Percentiles rank a stretch among this genome's conserved stretches.
These are phyloP conservation scores for Oryza glumipatula DNA, from an alignment of 176 grass and related monocot species.

Conservation along the genomic window DNA sequence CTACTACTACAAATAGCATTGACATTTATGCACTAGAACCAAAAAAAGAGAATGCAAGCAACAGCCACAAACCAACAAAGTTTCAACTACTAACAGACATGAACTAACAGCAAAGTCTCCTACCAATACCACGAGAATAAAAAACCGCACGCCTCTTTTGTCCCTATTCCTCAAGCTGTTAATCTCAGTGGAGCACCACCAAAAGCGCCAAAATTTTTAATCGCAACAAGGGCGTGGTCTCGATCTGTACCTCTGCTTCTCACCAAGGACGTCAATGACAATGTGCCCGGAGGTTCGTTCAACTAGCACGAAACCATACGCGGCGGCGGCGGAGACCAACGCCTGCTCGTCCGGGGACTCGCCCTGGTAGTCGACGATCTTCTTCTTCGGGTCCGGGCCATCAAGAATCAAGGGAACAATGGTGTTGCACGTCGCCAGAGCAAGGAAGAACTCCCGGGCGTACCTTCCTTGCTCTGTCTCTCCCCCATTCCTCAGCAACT, in stretches of 20 bases:
- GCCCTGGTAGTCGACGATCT: conserved; percentile 83
- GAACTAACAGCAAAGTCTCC: neutral
- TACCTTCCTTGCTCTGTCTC: conserved; percentile 48
- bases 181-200: conserved; percentile 13
- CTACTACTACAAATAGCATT: conserved; percentile 12
- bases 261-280: conserved; percentile 77
- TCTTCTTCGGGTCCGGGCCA: conserved; percentile 50
- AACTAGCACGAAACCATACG: conserved; percentile 85
- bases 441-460: conserved; percentile 69
- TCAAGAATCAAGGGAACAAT: conserved; percentile 69
- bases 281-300: conserved; percentile 85
- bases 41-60: conserved; percentile 24
- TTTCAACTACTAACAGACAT: conserved; percentile 20
- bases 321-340: conserved; percentile 79
- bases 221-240: conserved; percentile 15
- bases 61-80: conserved; percentile 40
- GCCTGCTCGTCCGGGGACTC: conserved; percentile 96
- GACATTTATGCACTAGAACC: neutral
- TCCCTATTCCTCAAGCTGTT: conserved; percentile 20
- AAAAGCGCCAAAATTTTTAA: conserved; percentile 18
- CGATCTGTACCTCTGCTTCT: conserved; percentile 74
- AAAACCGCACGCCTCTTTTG: neutral
- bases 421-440: conserved; percentile 85
- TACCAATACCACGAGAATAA: neutral
- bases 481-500: conserved; percentile 44